Evolutionary conservation across 352 stramenopile genomes (phyloP), one percentile per base, ranked within the genome.

Genomic region (Thraustochytrium striatum): DNA sequence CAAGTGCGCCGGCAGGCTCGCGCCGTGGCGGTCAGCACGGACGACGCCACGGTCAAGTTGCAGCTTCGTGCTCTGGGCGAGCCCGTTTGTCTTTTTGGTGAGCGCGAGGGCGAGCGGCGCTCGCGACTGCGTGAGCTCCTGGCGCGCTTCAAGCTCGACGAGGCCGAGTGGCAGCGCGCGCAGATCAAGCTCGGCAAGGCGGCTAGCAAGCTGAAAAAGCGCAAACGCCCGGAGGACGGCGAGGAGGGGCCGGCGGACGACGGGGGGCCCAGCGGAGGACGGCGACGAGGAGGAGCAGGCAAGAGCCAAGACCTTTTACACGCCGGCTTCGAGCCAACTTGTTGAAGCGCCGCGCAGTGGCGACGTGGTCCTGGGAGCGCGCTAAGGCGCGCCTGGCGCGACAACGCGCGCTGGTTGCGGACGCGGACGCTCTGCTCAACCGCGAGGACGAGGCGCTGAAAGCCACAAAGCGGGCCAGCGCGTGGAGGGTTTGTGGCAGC

Each of bases 81-180:
- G 39, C 94, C 94, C 21, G 89, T 97, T 35, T 95, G 93, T 79
- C 86, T 98, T 13, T 99, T 98, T 85, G 94, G 94, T 32, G 95
- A 99, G 83, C 90, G 95, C 43, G 88, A 92, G 9, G 94, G 92
- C 1, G 94, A 97, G 84, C 91, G 96, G 28, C 91, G 95, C 36
- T 90, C 97, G 82, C 91, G 95, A 39, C 84, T 99, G 72, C 89
- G 93, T 13, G 87, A 95, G 79, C 86, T 95, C 65, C 83, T 98
- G 52, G 93, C 91, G 21, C 84, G 87, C 38, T 72, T 82, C 58
- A 82, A 89, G 72, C 70, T 91, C 61, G 72, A 70, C 52, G 72
- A 13, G 19, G 81, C 68, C 9, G 50, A 89, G 90, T 25, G 82
- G 89, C 11, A 70, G 19, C 33, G 28, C 9, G 19, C 43, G 11